Evolutionary conservation across 2,329 filamentous ascomycete genomes (phyloP).

Genomic region (Rhinocladiella similis): DNA sequence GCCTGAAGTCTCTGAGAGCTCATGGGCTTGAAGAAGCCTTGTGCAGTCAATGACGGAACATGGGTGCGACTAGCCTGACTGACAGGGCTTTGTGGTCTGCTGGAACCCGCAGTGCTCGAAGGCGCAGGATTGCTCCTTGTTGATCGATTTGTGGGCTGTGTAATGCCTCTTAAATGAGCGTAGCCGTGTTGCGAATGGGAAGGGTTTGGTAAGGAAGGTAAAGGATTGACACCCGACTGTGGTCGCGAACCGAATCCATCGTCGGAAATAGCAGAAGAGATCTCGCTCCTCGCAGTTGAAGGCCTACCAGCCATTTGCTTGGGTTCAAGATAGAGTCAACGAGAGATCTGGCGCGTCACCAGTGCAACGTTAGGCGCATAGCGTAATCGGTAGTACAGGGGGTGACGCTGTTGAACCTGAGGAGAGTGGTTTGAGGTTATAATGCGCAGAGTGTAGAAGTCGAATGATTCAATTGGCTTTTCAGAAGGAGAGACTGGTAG

Average conservation of each 20-base stretch:
- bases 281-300: conserved; percentile 29
- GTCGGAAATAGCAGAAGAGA: conserved; percentile 32
- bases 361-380: conserved; percentile 23
- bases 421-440: conserved; percentile 1
- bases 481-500: neutral
- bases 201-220: conserved; percentile 24
- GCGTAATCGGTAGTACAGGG: conserved; percentile 7
- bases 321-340: neutral
- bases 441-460: neutral
- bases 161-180: conserved; percentile 27
- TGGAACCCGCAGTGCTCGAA: conserved; percentile 45
- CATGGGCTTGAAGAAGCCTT: conserved; percentile 95
- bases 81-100: conserved; percentile 55
- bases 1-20: conserved; percentile 93
- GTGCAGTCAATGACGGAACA: conserved; percentile 82
- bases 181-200: conserved; percentile 27
- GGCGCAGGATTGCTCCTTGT: conserved; percentile 31
- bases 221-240: conserved; percentile 16
- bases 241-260: conserved; percentile 29
- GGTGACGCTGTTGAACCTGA: conserved; percentile 12
- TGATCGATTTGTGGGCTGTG: conserved; percentile 25
- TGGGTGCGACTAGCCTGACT: conserved; percentile 79
- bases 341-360: conserved; percentile 18
- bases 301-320: conserved; percentile 26
- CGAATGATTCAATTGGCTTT: neutral